These are phyloP conservation scores for Cordyceps farinosa DNA, from an alignment of 2,329 filamentous ascomycete genomes.

Conservation along the genomic window DNA sequence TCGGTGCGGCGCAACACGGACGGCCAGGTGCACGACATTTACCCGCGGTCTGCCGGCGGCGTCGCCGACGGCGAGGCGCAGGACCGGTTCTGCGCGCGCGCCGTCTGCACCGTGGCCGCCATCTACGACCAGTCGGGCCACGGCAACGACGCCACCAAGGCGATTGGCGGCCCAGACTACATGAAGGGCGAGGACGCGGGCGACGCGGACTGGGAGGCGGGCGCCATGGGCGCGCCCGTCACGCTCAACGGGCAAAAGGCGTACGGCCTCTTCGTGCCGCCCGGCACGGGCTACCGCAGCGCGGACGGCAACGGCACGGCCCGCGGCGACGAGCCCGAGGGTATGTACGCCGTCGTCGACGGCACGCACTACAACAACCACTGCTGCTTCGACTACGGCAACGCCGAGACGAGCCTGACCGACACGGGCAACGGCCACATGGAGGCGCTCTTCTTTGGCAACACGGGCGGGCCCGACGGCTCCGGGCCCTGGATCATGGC, in stretches of 20 bases:
- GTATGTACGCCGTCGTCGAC: constrained; percentile 59
- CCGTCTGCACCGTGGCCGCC: constrained; percentile 60
- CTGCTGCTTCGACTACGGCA: constrained; percentile 58
- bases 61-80: constrained; percentile 60
- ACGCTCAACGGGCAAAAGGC: constrained; percentile 58
- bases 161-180: constrained; percentile 52
- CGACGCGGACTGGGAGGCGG: constrained; percentile 57
- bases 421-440: constrained; percentile 63
- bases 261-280: constrained; percentile 61
- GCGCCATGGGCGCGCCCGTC: constrained; percentile 58
- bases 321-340: constrained; percentile 52
- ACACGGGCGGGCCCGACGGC: constrained; percentile 53
- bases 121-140: constrained; percentile 65
- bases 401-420: constrained; percentile 48
- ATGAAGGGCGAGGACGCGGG: background rate
- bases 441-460: constrained; percentile 66
- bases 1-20: constrained; percentile 53
- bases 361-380: constrained; percentile 56
- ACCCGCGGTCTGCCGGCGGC: constrained; percentile 53
- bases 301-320: constrained; percentile 50
- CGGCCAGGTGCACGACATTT: constrained; percentile 43
- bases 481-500: constrained; percentile 66
- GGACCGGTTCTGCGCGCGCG: constrained; percentile 57
- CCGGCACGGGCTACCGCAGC: constrained; percentile 62
- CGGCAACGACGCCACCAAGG: constrained; percentile 58